Conservation (phyloP, 306 rosid genomes). For the Medicago lupulina region DNA sequence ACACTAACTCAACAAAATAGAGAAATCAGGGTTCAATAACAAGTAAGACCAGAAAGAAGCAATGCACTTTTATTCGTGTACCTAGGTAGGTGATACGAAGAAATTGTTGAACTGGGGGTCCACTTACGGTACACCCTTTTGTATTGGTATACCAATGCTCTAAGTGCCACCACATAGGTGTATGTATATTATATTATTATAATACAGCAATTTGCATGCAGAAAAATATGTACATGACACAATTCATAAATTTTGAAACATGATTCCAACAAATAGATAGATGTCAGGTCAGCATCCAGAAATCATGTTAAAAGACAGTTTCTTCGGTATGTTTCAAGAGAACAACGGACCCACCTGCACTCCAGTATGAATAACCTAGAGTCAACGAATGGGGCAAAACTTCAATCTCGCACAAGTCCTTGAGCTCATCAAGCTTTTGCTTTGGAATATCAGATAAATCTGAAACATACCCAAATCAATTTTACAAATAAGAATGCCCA, state of each 20-base stretch:
- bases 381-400: slow-evolving; percentile 80
- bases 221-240: slow-evolving; percentile 18
- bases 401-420: slow-evolving; percentile 71
- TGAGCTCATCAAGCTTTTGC: slow-evolving; percentile 65
- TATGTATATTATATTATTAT: neutral
- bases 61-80: neutral
- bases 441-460: slow-evolving; percentile 79
- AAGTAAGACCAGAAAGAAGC: slow-evolving; percentile 17
- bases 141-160: neutral
- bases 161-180: neutral
- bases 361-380: slow-evolving; percentile 92
- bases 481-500: slow-evolving; percentile 23
- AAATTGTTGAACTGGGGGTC: neutral
- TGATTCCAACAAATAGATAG: slow-evolving; percentile 4
- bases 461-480: slow-evolving; percentile 43
- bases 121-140: neutral
- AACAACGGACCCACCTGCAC: slow-evolving; percentile 68
- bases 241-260: slow-evolving; percentile 4
- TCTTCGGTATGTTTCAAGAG: slow-evolving; percentile 17
- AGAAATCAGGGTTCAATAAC: neutral
- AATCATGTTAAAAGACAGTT: slow-evolving; percentile 5
- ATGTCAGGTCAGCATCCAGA: neutral
- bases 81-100: neutral
- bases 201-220: neutral
- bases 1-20: neutral